phyloP scores from a whole-genome alignment of 2,329 filamentous ascomycete genomes.

The Alternaria brassicicola region DNA sequence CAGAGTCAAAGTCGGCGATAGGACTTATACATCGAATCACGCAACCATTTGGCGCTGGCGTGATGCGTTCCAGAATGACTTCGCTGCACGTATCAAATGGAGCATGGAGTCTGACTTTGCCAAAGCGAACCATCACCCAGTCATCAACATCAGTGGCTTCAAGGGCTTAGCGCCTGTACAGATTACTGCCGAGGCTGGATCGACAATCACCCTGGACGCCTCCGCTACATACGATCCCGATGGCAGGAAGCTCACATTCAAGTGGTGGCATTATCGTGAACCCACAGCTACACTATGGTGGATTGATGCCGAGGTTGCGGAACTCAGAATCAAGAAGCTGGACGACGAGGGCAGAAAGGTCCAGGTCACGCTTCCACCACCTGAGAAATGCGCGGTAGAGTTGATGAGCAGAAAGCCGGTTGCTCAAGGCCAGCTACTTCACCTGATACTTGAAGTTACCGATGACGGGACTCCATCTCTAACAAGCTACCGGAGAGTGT shows the following conservation, averaged over 20 bases:
- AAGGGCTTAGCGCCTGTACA: conserved; percentile 48
- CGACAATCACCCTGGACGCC: conserved; percentile 54
- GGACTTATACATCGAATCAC: conserved; percentile 51
- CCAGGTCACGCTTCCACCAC: conserved; percentile 50
- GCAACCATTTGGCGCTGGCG: conserved; percentile 63
- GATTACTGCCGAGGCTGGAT: conserved; percentile 51
- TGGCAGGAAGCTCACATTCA: conserved; percentile 51
- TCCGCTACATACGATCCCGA: conserved; percentile 57
- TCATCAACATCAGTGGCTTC: conserved; percentile 53
- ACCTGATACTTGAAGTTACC: conserved; percentile 58
- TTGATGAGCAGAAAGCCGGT: conserved; percentile 45
- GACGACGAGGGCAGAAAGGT: conserved; percentile 40
- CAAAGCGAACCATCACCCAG: conserved; percentile 56
- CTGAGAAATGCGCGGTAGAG: conserved; percentile 52
- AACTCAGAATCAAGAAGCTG: conserved; percentile 44
- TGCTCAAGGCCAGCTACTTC: conserved; percentile 53
- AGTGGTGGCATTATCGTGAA: conserved; percentile 59
- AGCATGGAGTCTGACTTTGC: conserved; percentile 46
- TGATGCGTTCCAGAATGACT: conserved; percentile 59
- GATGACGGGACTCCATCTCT: conserved; percentile 53
- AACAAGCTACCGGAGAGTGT: conserved; percentile 56
- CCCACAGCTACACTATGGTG: conserved; percentile 54
- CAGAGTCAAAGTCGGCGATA: conserved; percentile 43
- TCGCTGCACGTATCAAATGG: conserved; percentile 58
- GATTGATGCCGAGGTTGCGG: conserved; percentile 50